These are phyloP conservation scores for Magnaporthiopsis incrustans DNA, from an alignment of 2,329 filamentous ascomycete genomes.

Conservation along the genomic window DNA sequence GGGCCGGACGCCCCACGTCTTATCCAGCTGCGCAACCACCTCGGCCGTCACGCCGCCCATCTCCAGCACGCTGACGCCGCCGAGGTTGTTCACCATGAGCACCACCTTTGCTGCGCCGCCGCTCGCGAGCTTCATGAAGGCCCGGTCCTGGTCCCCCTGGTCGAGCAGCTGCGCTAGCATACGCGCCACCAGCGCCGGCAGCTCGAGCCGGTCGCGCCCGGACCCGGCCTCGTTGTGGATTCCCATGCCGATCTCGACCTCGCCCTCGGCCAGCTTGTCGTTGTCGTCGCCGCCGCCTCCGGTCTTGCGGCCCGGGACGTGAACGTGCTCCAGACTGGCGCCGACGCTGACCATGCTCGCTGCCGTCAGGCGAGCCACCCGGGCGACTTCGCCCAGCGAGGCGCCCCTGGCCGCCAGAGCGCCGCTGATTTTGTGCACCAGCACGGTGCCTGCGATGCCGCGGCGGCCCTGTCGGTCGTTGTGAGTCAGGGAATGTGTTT, in stretches of 20 bases:
- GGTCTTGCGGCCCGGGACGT: conserved; percentile 69
- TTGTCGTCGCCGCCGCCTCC: conserved; percentile 29
- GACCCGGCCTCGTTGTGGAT: conserved; percentile 66
- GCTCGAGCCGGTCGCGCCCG: conserved; percentile 39
- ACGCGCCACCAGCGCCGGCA: conserved; percentile 47
- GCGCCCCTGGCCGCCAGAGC: conserved; percentile 68
- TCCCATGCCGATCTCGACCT: conserved; percentile 66
- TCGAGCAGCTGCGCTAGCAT: conserved; percentile 68
- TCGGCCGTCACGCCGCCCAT: conserved; percentile 64
- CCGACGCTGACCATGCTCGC: conserved; percentile 79
- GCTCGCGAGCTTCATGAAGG: conserved; percentile 55
- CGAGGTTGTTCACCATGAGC: conserved; percentile 67
- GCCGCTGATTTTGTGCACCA: conserved; percentile 86
- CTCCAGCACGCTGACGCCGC: conserved; percentile 67
- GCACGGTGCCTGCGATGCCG: conserved; percentile 83
- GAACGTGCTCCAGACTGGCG: conserved; percentile 81
- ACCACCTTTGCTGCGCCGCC: conserved; percentile 50
- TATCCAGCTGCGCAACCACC: conserved; percentile 54
- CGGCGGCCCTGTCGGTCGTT: conserved; percentile 48
- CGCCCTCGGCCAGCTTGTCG: conserved; percentile 44
- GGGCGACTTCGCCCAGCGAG: conserved; percentile 61
- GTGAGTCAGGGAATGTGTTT: background rate
- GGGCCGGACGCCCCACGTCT: conserved; percentile 50
- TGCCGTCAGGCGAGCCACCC: conserved; percentile 62
- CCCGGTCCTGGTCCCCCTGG: conserved; percentile 57